phyloP scores from a whole-genome alignment of 148 eudicot species.

The Diospyros kaki region DNA sequence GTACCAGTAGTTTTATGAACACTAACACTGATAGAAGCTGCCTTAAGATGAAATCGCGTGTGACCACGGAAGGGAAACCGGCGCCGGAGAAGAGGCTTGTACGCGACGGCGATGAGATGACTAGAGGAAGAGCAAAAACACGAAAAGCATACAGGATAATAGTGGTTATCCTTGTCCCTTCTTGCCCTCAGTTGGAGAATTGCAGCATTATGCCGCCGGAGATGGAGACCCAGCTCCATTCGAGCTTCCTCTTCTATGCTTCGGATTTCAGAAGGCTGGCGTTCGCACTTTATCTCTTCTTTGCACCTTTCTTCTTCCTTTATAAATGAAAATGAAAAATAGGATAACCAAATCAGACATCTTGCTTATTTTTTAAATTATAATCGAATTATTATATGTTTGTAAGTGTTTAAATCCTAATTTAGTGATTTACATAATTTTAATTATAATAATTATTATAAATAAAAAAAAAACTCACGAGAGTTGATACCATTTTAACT shows the following conservation, averaged over 20 bases:
- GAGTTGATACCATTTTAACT: too few relatives aligned
- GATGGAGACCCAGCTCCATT: constrained; percentile 23
- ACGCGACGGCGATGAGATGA: background rate
- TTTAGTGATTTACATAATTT: too few relatives aligned
- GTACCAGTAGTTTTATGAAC: background rate
- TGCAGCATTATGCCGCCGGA: background rate
- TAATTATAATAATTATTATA: too few relatives aligned
- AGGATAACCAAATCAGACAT: too few relatives aligned
- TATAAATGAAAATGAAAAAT: too few relatives aligned
- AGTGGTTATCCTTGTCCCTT: background rate
- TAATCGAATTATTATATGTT: too few relatives aligned
- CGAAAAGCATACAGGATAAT: background rate
- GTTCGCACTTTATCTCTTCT: background rate
- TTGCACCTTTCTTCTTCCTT: too few relatives aligned
- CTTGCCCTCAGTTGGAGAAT: background rate
- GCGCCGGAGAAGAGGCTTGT: constrained; percentile 4
- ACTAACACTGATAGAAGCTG: background rate
- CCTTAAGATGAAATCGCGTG: background rate
- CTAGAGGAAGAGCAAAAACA: background rate
- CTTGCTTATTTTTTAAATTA: too few relatives aligned
- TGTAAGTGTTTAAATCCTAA: too few relatives aligned
- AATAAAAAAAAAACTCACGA: too few relatives aligned
- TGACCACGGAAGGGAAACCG: background rate
- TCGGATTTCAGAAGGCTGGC: background rate
- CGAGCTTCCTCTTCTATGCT: background rate